phyloP scores from a whole-genome alignment of 495 filamentous ascomycete genomes.

The Talaromyces borbonicus region DNA sequence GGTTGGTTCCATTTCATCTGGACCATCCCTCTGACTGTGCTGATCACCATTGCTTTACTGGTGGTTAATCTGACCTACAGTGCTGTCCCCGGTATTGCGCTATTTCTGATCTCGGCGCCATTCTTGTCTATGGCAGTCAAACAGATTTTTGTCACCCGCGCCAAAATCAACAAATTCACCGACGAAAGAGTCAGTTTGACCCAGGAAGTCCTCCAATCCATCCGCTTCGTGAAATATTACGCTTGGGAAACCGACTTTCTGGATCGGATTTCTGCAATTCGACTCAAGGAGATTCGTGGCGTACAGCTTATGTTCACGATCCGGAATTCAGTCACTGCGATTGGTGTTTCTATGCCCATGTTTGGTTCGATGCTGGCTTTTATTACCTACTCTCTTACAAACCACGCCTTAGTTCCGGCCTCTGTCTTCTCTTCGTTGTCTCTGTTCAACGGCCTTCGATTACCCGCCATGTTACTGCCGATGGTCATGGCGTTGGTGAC shows the following conservation, averaged over 20 bases:
- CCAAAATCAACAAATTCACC: constrained; percentile 80
- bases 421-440: constrained; percentile 86
- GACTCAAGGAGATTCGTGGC: constrained; percentile 61
- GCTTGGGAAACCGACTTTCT: constrained; percentile 89
- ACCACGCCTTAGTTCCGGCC: constrained; percentile 60
- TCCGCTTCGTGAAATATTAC: constrained; percentile 93
- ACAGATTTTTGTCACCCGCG: constrained; percentile 56
- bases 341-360: constrained; percentile 69
- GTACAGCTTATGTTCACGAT: constrained; percentile 75
- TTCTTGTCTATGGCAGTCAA: constrained; percentile 63
- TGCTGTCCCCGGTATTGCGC: constrained; percentile 75
- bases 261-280: constrained; percentile 59
- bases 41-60: constrained; percentile 69
- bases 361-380: constrained; percentile 94
- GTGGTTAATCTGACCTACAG: constrained; percentile 81
- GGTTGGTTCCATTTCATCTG: constrained; percentile 86
- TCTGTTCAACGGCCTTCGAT: constrained; percentile 81
- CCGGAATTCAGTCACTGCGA: constrained; percentile 73
- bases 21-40: constrained; percentile 68
- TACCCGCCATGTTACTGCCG: constrained; percentile 81
- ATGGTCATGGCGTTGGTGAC: constrained; percentile 80
- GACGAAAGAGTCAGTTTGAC: constrained; percentile 88
- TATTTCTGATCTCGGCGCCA: constrained; percentile 69
- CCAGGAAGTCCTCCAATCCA: constrained; percentile 83
- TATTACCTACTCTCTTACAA: constrained; percentile 77